Evolutionary conservation across 495 filamentous ascomycete species (phyloP), one percentile per base, ranked within the genome.

Genomic region (Hypomontagnella monticulosa): DNA sequence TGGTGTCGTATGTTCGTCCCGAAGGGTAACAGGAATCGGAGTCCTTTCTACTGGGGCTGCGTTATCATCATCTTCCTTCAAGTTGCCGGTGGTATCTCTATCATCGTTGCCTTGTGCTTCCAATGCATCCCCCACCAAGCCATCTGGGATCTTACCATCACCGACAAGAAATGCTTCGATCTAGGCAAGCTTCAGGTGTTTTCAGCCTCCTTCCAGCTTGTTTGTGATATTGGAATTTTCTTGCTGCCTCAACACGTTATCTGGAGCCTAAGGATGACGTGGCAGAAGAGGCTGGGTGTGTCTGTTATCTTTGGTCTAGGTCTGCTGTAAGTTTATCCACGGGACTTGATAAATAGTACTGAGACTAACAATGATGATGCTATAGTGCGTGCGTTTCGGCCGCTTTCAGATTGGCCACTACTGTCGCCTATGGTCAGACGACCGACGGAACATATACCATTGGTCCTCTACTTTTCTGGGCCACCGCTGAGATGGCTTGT

Each of bases 241-340:
- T 19, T 43, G 16, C 41, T 43, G 1, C 41, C 41, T 8, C 41
- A 43, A 14, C n/a, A 43, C 14, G 16, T 19, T 19, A 43, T 43
- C 41, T 43, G 41, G 41, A 43, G 7, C 12, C 9, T 43, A 14
- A 15, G 16, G 15, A 16, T 43, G 41, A 43, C 14, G 14, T 43
- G 41, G 41, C 41, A 43, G 41, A 43, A 19, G 16, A 43, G 41
- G 16, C 16, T 43, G n/a, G 41, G 41, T 43, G 41, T 43, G 16
- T 16, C 14, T 19, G 41, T 43, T 19, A 19, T 43, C 41, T 43
- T 43, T 14, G 41, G 41, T 19, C 16, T 43, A 9, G 41, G 41
- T 43, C 10, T 43, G 3, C 16, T 43, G 41, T 43, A 19, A 43
- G 41, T 43, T 14, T 14, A 43, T 8, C 7, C 15, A 8, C n/a